Base-by-base conservation (phyloP, 177 flowering plant genomes). In the Vitis hybrid region DNA sequence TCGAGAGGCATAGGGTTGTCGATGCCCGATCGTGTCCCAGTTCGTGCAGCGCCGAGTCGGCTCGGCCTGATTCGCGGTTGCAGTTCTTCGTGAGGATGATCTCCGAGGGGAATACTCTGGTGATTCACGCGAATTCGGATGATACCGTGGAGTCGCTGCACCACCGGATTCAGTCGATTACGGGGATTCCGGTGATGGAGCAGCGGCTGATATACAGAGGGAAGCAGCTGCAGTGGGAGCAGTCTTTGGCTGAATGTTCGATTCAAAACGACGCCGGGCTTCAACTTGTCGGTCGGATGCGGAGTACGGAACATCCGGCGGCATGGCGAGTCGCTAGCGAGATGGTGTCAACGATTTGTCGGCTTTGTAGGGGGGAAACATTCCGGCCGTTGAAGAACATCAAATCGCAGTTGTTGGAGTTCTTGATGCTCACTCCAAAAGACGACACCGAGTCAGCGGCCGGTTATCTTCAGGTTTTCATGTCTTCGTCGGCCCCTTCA, bases 121-220 rank as follows among this genome's bases (percentile, higher is more conserved):
- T 92, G 1, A 34, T 94, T 6, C 91, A 85, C 3, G 97, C 91
- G 5, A 72, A 86, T 57, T 54, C 75, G 0, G 65, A 65, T 14
- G 98, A 94, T 67, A 76, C 89, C 0, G 83, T 94, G 7, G 69
- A 73, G 56, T 82, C 90, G 6, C 67, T 94, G n/a, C 96, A 87
- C 48, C 85, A 85, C 64, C 79, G 80, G 64, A 85, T 94, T 51
- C 75, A 77, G 1, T 51, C 12, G 48, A 72, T 80, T 51, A 88
- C 91, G 0, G 86, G 97, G 3, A 87, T 94, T 14, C 94, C 93
- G 55, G 71, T 81, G 1, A 68, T 62, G 17, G 98, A 94, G 72
- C 98, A 92, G 71, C 60, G 96, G 30, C 65, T 94, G 14, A 80
- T 94, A 52, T 94, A 92, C 65, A 17, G 80, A 6, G 94, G 97